Base-by-base conservation (phyloP, 805 yeast genomes). In the Candida bentonensis region DNA sequence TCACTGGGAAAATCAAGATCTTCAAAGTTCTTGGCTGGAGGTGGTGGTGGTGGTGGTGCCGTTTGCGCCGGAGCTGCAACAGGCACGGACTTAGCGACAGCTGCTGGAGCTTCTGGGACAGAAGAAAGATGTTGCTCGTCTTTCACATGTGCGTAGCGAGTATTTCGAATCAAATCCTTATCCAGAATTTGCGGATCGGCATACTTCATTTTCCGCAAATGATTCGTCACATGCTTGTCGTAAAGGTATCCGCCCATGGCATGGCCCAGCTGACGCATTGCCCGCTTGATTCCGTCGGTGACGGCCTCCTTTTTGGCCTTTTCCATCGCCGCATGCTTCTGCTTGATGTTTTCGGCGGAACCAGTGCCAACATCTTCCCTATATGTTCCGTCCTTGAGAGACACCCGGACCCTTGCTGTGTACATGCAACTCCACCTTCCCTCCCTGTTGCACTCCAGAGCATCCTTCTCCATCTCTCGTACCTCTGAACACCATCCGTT, bases 231-330 rank as follows among this genome's bases (percentile, higher is more conserved):
- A 39, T 67, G 65, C 49, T 71, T 70, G 53, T 76, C 81, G 51
- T 76, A 76, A 22, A 76, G 64, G 54, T 80, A 76, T 53, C 76
- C 75, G 1, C 81, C 81, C 47, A 76, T 58, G 1, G 82, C 76
- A 51, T 76, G 72, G 40, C 84, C 86, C 52, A 81, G 79, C 48
- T 79, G 78, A 49, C 84, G 64, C 44, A 82, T 63, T 22, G 84
- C 78, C 43, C 82, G 64, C 59, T 82, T 82, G 47, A 79, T 62
- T 0, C 79, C 89, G 59, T 81, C 85, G 0, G 85, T 80, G 23
- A 76, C 70, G 1, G 92, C 86, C 54, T 81, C 88, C 53, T 84
- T 84, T 59, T 78, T 79, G 45, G 88, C 80, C 56, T 81, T 84
- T 43, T 76, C 85, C 56, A 73, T 79, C 1, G 89, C 85, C 65